Base-by-base conservation (phyloP, 495 filamentous ascomycete genomes). In the Talaromyces borbonicus region DNA sequence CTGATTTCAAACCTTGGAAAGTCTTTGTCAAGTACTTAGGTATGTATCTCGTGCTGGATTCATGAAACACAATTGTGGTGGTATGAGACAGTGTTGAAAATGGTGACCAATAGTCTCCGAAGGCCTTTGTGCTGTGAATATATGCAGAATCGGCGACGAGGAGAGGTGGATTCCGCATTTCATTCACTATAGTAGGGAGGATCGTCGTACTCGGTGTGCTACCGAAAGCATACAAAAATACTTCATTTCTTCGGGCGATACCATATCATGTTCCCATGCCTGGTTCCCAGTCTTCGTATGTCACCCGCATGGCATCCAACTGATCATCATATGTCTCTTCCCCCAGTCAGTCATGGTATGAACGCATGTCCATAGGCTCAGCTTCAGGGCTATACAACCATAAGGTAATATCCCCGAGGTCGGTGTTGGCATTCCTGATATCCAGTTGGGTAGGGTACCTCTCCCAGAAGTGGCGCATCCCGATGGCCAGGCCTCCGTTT, bases 401-500 rank as follows among this genome's bases (percentile, higher is more conserved):
- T 12, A 71, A 29, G 0, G 70, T 74, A 5, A 74, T 59, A 7
- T 55, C 47, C 0, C 65, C 70, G 5, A 52, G 30, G 20, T 71
- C 62, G 0, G 60, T 53, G 9, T 55, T 58, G 8, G 65, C 58
- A 41, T 67, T 58, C 3, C 53, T 53, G 9, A 73, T 56, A 42
- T 76, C 70, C 7, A 76, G 50, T 14, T 66, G 56, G 0, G 66
- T 68, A 3, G 72, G 72, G 46, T 71, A 73, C 37, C 63, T 49
- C 53, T 76, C 66, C 72, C 72, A 76, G 47, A 76, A 74, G 44
- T 73, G 62, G 22, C 60, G 59, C 55, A 72, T 56, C 1, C 69
- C 70, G 5, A 76, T 48, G 0, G 61, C 70, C 2, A 76, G 51
- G 27, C 72, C 72, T 12, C 72, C 72, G 1, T 51, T 49, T 0